A percentile compares a stretch with the other conserved stretches of the same genome.
phyloP scores from a whole-genome alignment of 331 rosid species.

The Dryas integrifolia region DNA sequence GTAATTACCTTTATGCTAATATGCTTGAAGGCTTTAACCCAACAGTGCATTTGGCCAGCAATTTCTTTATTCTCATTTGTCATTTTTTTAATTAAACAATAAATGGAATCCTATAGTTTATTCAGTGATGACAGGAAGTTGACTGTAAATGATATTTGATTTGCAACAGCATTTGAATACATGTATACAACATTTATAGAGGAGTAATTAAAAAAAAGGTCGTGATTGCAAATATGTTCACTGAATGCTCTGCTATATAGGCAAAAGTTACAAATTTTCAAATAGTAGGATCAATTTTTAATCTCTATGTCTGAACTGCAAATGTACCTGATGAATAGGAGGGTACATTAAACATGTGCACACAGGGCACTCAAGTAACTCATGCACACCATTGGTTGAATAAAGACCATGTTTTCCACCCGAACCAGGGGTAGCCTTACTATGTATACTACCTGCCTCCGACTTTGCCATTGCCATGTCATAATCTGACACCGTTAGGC shows the following conservation, averaged over 20 bases:
- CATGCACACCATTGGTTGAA: conserved; percentile 80
- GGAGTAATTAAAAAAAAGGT: not conserved
- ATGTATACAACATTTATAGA: not conserved
- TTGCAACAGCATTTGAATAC: not conserved
- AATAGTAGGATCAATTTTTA: not conserved
- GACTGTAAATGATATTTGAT: not conserved
- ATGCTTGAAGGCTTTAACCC: not conserved
- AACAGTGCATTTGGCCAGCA: not conserved
- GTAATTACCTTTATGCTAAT: not conserved
- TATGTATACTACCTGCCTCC: conserved; percentile 44
- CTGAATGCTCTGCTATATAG: not conserved
- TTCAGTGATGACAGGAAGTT: not conserved
- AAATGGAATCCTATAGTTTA: not conserved
- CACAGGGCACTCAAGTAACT: conserved; percentile 83
- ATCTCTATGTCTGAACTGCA: not conserved
- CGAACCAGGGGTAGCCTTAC: conserved; percentile 42
- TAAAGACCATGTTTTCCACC: conserved; percentile 53
- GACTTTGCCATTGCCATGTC: conserved; percentile 54
- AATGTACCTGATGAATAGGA: conserved; percentile 82
- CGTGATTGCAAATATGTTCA: not conserved
- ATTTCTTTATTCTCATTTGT: not conserved
- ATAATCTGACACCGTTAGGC: conserved; percentile 47
- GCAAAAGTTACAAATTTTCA: conserved; percentile 1
- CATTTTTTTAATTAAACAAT: not conserved
- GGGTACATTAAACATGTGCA: conserved; percentile 90